A percentile compares a stretch with the other conserved stretches of the same genome.
Conservation (phyloP, 2,329 filamentous ascomycete species). For the Phaeosphaeriaceae sp. region DNA sequence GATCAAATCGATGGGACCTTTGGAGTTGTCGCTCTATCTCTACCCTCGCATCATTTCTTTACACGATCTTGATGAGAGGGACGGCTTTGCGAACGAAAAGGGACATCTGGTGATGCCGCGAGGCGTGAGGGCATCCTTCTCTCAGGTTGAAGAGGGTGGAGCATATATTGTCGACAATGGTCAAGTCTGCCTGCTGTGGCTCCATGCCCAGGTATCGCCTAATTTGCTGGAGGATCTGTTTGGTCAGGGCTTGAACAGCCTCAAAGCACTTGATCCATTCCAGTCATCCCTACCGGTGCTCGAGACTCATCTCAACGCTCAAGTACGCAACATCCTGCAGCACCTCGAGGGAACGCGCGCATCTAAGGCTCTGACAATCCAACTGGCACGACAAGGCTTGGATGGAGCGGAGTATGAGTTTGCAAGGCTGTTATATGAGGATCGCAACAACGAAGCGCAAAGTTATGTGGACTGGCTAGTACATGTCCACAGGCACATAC, state of each 20-base stretch:
- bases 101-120: constrained; percentile 87
- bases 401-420: constrained; percentile 98
- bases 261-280: constrained; percentile 83
- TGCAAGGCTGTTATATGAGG: constrained; percentile 87
- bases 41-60: constrained; percentile 93
- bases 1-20: constrained; percentile 84
- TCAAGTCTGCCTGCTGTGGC: constrained; percentile 88
- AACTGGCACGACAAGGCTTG: constrained; percentile 88
- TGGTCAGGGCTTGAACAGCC: constrained; percentile 72
- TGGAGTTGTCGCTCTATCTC: constrained; percentile 88
- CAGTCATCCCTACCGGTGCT: constrained; percentile 80
- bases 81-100: constrained; percentile 92
- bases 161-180: constrained; percentile 96
- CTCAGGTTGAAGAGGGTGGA: constrained; percentile 87
- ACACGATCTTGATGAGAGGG: constrained; percentile 84
- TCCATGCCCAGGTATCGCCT: constrained; percentile 89
- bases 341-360: constrained; percentile 82
- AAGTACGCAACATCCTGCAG: constrained; percentile 91
- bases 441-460: constrained; percentile 96
- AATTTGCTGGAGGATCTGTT: constrained; percentile 92
- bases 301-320: constrained; percentile 90
- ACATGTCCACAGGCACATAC: constrained; percentile 90
- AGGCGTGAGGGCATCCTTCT: constrained; percentile 81
- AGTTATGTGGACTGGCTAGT: constrained; percentile 99
- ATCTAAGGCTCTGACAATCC: constrained; percentile 86